Base-by-base conservation (phyloP, 2,329 filamentous ascomycete species). In the Onygena corvina region DNA sequence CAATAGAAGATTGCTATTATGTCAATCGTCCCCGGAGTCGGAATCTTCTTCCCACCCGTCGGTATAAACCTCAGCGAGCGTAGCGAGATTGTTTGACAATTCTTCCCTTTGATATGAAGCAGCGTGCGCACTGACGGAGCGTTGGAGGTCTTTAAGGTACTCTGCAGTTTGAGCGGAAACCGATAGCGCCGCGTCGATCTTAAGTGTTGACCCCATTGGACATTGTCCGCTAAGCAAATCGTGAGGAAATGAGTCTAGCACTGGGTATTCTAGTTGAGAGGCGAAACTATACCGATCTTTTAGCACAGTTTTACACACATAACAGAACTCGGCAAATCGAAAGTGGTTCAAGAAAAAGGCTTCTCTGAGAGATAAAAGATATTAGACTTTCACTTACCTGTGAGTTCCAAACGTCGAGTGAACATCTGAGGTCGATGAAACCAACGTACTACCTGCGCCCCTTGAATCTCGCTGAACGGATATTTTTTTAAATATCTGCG, bases 41-140 rank as follows among this genome's bases (percentile, higher is more conserved):
- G 63, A 67, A 48, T 81, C 86, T 59, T 83, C 87, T 9, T 80
- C 81, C 85, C 86, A 94, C 1, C 87, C 87, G 53, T 92, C 86
- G 57, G 86, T 81, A 63, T 95, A 96, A 52, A 85, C 85, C 60
- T 94, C 89, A 1, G 84, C 83, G 59, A 96, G 81, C 52, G 85
- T 83, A 20, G 84, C 80, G 33, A 98, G 71, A 9, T 84, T 81
- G 60, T 94, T 92, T 40, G 80, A 78, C n/a, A 96, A 71, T 2
- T 74, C 73, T 66, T 98, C 92, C 35, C 90, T 76, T 60, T 96
- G 89, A 52, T 93, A 86, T 2, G 90, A 58, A 0, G 74, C 72
- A 12, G 89, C 72, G 65, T 51, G 73, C 53, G 81, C 76, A 12
- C 76, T 68, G 9, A 84, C 80, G 9, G 83, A 72, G 18, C 74